These are phyloP conservation scores for Styphnolobium japonicum DNA, from an alignment of 306 rosid genomes.

Conservation along the genomic window DNA sequence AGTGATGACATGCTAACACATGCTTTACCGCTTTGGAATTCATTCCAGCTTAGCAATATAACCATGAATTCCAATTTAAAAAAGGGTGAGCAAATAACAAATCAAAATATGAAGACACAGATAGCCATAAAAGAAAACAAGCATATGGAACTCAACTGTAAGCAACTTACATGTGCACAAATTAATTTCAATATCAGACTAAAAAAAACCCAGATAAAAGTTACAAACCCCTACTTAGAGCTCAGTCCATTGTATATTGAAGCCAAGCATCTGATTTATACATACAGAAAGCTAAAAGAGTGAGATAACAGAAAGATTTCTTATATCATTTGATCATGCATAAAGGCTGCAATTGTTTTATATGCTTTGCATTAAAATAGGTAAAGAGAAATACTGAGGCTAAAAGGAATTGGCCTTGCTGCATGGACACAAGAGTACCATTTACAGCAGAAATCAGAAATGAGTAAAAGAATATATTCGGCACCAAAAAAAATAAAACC, in stretches of 20 bases:
- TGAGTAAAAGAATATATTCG: not conserved
- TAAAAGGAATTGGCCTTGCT: conserved; percentile 1
- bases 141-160: not conserved
- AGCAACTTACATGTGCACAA: conserved; percentile 1
- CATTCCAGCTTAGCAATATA: not conserved
- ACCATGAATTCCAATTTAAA: not conserved
- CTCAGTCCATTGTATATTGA: not conserved
- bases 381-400: not conserved
- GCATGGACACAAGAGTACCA: not conserved
- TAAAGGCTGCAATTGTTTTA: not conserved
- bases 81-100: not conserved
- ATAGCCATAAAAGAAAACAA: conserved; percentile 11
- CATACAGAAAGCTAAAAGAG: not conserved
- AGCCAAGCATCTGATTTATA: conserved; percentile 1
- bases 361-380: not conserved
- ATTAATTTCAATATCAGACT: not conserved
- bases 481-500: not conserved
- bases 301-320: not conserved
- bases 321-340: not conserved
- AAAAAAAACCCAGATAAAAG: not conserved
- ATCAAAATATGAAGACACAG: conserved; percentile 15
- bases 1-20: not conserved
- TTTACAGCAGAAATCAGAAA: conserved; percentile 10
- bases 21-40: not conserved
- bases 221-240: not conserved